Evolutionary conservation across 805 yeast genomes (phyloP).

Genomic region (Lipomyces starkeyi): DNA sequence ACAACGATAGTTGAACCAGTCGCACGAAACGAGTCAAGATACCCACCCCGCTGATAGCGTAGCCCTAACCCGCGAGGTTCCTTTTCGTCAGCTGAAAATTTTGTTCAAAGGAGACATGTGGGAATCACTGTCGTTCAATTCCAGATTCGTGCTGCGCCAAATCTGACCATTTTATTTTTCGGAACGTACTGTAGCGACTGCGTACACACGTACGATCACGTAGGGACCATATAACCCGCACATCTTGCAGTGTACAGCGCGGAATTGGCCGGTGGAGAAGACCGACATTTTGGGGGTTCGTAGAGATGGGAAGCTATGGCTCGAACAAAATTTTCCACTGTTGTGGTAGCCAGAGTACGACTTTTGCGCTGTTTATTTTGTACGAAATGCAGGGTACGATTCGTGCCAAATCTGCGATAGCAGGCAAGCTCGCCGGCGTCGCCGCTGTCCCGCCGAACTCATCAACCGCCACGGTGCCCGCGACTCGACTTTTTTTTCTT

Average conservation of each 20-base stretch:
- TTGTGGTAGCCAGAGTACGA: background rate
- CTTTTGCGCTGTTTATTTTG: background rate
- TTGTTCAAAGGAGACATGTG: background rate
- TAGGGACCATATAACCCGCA: background rate
- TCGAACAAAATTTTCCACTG: background rate
- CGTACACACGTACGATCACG: background rate
- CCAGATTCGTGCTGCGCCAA: background rate
- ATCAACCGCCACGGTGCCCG: background rate
- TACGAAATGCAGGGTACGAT: background rate
- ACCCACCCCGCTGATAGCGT: background rate
- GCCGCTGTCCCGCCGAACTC: background rate
- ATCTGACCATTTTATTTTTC: background rate
- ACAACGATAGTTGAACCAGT: background rate
- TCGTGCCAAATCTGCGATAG: constrained; percentile 2
- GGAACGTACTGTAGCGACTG: no score
- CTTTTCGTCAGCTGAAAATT: background rate
- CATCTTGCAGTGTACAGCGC: background rate
- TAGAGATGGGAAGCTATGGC: background rate
- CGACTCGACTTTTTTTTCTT: constrained; percentile 15
- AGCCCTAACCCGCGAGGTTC: background rate
- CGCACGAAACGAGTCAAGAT: background rate
- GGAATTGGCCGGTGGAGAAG: background rate
- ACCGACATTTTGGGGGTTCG: background rate
- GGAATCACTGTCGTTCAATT: background rate
- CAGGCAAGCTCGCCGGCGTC: no score